A percentile compares a stretch with the other conserved stretches of the same genome.
Evolutionary conservation across 139 green algal species (phyloP).

Genomic region (Limnomonas spitsbergensis): DNA sequence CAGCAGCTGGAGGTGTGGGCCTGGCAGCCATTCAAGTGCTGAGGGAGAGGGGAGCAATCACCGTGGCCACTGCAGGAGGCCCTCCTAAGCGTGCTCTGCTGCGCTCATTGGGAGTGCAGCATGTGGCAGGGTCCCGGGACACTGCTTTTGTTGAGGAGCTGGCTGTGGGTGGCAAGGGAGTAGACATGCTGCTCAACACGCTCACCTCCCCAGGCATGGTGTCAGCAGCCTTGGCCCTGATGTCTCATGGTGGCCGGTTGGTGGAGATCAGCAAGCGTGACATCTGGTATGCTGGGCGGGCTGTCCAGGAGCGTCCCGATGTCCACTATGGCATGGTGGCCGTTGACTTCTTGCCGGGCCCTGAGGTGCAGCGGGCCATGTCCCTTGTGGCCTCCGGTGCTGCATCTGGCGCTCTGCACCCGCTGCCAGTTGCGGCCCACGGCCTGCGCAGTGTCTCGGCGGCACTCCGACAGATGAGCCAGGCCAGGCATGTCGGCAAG

Average conservation of each 20-base stretch:
- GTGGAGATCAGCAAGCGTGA: constrained; percentile 89
- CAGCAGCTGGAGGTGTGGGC: constrained; percentile 73
- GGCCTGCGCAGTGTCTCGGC: constrained; percentile 29
- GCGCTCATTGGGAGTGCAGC: constrained; percentile 46
- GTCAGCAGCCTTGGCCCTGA: constrained; percentile 53
- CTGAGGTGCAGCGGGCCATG: constrained; percentile 48
- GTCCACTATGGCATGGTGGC: constrained; percentile 70
- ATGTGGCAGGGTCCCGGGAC: constrained; percentile 63
- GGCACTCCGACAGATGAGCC: constrained; percentile 56
- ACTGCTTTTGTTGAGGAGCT: constrained; percentile 61
- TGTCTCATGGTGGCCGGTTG: constrained; percentile 57
- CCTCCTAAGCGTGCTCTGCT: constrained; percentile 69
- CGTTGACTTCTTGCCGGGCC: constrained; percentile 81
- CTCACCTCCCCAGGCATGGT: constrained; percentile 83
- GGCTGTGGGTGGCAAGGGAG: constrained; percentile 27
- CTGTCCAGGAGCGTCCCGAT: constrained; percentile 75
- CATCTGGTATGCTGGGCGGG: constrained; percentile 61
- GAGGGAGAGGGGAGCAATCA: constrained; percentile 25
- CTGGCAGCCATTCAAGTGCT: constrained; percentile 69
- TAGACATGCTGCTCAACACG: constrained; percentile 71
- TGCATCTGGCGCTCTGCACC: constrained; percentile 31
- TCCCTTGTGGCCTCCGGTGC: constrained; percentile 38
- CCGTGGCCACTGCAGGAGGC: constrained; percentile 66
- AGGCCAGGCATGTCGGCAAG: constrained; percentile 71
- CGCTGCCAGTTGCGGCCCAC: constrained; percentile 39